Base-by-base conservation (phyloP, 2,329 filamentous ascomycete species). In the Cercospora brassicicola region DNA sequence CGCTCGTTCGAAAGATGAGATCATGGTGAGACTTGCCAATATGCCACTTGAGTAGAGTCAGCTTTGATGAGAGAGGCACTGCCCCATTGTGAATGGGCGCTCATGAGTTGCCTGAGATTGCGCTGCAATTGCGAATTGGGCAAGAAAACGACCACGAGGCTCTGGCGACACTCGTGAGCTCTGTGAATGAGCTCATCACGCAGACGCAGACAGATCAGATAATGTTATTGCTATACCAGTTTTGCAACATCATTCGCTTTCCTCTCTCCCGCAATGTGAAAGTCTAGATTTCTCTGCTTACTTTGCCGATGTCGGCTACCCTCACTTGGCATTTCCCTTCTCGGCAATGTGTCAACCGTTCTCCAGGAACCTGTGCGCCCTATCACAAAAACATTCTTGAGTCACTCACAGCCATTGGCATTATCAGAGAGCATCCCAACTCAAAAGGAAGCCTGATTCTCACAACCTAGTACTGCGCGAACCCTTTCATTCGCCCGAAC, bases 321-420 rank as follows among this genome's bases (percentile, higher is more conserved):
- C n/a, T 56, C 23, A 56, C 53, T 59, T 59, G 55, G 55, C 55
- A 59, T 59, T 55, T 55, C 48, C 48, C 10, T 48, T 48, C 48
- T 55, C 48, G 48, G 48, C 55, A 57, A 33, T 33, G 55, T n/a
- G 55, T 57, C 55, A 57, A 33, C 28, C 31, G 55, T 18, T 4
- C 55, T 57, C 55, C 28, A 31, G 30, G 28, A n/a, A 59, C 31
- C 55, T 20, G 28, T 31, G 18, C 55, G 30, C 55, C 55, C 55
- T 33, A 31, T 57, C 30, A 33, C 28, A 53, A 57, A 31, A 33
- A 57, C 55, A 57, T 57, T 26, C 18, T 57, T 15, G 55, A 57
- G 55, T 57, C 28, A 57, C 28, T 15, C 18, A 31, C 55, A 20
- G 28, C 55, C 55, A 59, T 59, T 59, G 55, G 4, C 31, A 31